Base-by-base conservation (phyloP, 768 basidiomycete species). In the Termitomyces sp. region DNA sequence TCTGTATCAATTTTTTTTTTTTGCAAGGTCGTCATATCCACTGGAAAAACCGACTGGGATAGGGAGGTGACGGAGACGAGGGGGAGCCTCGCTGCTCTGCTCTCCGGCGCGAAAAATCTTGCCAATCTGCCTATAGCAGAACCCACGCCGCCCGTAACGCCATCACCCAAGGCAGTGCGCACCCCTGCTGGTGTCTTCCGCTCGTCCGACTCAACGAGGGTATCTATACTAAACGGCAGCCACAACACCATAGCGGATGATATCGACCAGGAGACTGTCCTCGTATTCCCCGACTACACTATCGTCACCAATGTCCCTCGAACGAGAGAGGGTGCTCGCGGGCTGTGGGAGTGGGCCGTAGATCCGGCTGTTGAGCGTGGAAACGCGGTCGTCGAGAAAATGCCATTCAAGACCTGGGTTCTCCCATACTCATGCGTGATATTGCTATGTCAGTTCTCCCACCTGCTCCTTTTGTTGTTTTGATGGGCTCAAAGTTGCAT, bases 211-310 rank as follows among this genome's bases (percentile, higher is more conserved):
- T 76, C 82, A 22, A 77, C 71, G 13, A 77, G 77, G 43, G 76
- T 91, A 45, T 83, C 89, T 2, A 82, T 96, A 36, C 77, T 94
- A 46, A 96, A 96, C 65, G 92, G 91, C 26, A 94, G 88, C 65
- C 88, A 93, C 65, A 77, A 77, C 57, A 84, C 89, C 7, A 72
- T 93, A 51, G 85, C 82, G n/a, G 80, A 85, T 53, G 78, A 85
- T 56, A 68, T 79, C 36, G 76, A 82, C 50, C 75, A 77, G 53
- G 88, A 95, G 63, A 89, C 90, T 0, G 90, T 95, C 18, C 78
- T 99, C 44, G 82, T 98, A 2, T 84, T 99, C 64, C 96, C 96
- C 6, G 96, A 99, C 72, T 98, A 87, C 76, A 93, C 86, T 63
- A 78, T 94, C 47, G 80, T 95, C 30, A 79, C 84, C 2, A 86